Evolutionary conservation across 1,284 basidiomycete species (phyloP), one percentile per base, ranked within the genome.

Genomic region (Ganoderma sp.): DNA sequence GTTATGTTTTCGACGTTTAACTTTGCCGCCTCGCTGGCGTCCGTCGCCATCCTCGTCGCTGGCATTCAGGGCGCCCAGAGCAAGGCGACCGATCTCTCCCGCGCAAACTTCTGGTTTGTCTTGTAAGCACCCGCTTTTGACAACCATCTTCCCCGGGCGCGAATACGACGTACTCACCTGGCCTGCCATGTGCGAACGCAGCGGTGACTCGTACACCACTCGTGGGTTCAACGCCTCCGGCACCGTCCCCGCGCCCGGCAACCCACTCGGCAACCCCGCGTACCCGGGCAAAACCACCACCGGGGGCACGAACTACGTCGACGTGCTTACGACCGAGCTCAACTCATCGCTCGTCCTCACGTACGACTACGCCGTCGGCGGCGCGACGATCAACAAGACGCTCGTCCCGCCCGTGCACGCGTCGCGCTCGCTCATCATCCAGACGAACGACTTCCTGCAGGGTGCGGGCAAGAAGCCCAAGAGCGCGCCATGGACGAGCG

Each of bases 331-430:
- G 0, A 80, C 81, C 1, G 76, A 79, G 56, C 83, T 82, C 78
- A 89, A 89, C 79, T 83, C 79, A 42, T 87, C 87, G 8, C 74
- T 83, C 12, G 69, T 87, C 61, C 79, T 87, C 54, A 86, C 85
- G 0, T 89, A 87, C 79, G 88, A 89, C 76, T 88, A 84, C 71
- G 87, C 88, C 1, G 87, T 85, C 70, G 86, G 87, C 48, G 87
- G 87, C 22, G 87, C 87, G 15, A 88, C 86, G 22, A 88, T 88
- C 69, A 82, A 88, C 73, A 80, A 83, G 1, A 80, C 69, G 28
- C 81, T 88, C 34, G 87, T 88, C 43, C 66, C 79, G 7, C 86
- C 87, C 72, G 74, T 77, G 54, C 80, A 86, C 3, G 84, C 82
- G 0, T 83, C 88, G n/a, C 76, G 84, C 15, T 85, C 84, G 8